These are phyloP conservation scores for Penicillium taxi DNA, from an alignment of 495 filamentous ascomycete genomes.

Conservation along the genomic window DNA sequence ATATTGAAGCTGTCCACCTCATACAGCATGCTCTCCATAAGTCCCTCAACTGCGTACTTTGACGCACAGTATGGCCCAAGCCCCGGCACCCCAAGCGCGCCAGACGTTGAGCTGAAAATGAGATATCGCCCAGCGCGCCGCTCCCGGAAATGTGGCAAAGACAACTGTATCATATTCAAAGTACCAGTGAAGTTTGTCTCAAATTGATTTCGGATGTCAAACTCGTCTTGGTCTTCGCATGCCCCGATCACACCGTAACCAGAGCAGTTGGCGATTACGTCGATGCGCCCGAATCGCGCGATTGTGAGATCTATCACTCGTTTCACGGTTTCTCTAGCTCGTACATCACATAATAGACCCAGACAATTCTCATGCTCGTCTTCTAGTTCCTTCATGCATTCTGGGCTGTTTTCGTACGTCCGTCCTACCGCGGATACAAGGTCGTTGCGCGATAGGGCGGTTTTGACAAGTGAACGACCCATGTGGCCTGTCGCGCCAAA, in stretches of 20 bases:
- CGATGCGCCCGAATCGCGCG: slow-evolving; percentile 68
- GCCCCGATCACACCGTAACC: slow-evolving; percentile 91
- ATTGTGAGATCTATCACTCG: slow-evolving; percentile 61
- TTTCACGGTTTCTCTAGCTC: slow-evolving; percentile 68
- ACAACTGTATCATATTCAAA: slow-evolving; percentile 85
- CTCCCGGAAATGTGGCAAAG: slow-evolving; percentile 78
- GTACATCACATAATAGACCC: slow-evolving; percentile 81
- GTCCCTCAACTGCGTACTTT: slow-evolving; percentile 90
- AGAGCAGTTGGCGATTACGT: slow-evolving; percentile 86
- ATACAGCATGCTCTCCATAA: slow-evolving; percentile 93
- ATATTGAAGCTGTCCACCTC: slow-evolving; percentile 88
- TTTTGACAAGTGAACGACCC: slow-evolving; percentile 80
- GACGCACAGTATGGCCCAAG: slow-evolving; percentile 91
- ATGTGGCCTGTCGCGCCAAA: slow-evolving; percentile 96
- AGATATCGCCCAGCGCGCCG: slow-evolving; percentile 70
- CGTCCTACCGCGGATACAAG: slow-evolving; percentile 84
- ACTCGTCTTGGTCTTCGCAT: slow-evolving; percentile 93
- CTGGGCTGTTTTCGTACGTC: slow-evolving; percentile 67
- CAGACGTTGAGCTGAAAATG: slow-evolving; percentile 87
- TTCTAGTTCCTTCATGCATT: slow-evolving; percentile 54
- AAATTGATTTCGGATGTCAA: slow-evolving; percentile 92
- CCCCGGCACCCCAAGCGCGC: slow-evolving; percentile 83
- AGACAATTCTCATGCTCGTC: slow-evolving; percentile 55
- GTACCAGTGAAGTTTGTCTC: slow-evolving; percentile 96
- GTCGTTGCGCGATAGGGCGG: slow-evolving; percentile 71